phyloP scores from a whole-genome alignment of 345 rosid species.

The Moringa oleifera region DNA sequence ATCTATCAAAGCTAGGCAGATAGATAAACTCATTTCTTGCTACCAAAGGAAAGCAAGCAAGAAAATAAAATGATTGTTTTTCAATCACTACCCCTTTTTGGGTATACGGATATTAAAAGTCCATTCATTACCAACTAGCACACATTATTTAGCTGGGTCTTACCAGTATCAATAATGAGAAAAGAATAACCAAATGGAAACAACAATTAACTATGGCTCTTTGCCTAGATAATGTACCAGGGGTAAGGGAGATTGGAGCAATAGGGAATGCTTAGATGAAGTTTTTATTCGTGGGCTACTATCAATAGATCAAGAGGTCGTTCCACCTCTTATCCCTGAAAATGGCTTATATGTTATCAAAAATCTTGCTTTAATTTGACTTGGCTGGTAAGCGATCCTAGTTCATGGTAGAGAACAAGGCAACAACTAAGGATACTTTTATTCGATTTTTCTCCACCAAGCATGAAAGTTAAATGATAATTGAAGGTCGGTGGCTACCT shows the following conservation, averaged over 20 bases:
- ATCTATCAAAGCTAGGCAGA: slow-evolving; percentile 12
- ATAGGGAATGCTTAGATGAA: not conserved
- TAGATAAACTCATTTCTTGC: slow-evolving; percentile 8
- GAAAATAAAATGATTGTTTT: not conserved
- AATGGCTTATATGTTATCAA: not conserved
- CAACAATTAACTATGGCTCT: slow-evolving; percentile 18
- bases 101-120: slow-evolving; percentile 6
- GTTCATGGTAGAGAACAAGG: too few species aligned
- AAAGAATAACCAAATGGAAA: slow-evolving; percentile 10
- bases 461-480: too few species aligned
- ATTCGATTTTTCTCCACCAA: too few species aligned
- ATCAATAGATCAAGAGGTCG: not conserved
- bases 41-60: slow-evolving; percentile 4
- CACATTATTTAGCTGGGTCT: slow-evolving; percentile 11
- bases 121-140: slow-evolving; percentile 7
- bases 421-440: too few species aligned
- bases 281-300: not conserved
- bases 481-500: too few species aligned
- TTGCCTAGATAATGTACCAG: slow-evolving; percentile 14
- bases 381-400: too few species aligned
- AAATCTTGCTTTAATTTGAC: too few species aligned
- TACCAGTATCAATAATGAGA: too few species aligned
- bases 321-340: not conserved
- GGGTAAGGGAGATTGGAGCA: slow-evolving; percentile 7
- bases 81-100: slow-evolving; percentile 8